phyloP scores from a whole-genome alignment of 2,329 filamentous ascomycete species.

The Trichoderma brevicompactum region DNA sequence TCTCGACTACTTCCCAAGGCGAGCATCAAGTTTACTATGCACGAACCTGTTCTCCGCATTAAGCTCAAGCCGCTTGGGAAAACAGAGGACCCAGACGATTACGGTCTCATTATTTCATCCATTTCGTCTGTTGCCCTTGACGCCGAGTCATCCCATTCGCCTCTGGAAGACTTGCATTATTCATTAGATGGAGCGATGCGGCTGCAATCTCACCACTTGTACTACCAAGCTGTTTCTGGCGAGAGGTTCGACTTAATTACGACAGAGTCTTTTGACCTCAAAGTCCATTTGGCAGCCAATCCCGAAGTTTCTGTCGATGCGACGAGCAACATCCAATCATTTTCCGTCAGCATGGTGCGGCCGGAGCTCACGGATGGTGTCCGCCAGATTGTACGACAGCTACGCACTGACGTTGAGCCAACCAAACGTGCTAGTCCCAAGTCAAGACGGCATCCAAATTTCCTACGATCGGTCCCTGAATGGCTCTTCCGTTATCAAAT shows the following conservation, averaged over 20 bases:
- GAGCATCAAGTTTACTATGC: slow-evolving; percentile 92
- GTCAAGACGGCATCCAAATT: slow-evolving; percentile 62
- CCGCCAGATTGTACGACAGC: slow-evolving; percentile 85
- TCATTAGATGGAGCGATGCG: slow-evolving; percentile 81
- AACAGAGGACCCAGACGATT: slow-evolving; percentile 72
- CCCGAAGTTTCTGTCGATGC: slow-evolving; percentile 84
- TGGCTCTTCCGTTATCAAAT: slow-evolving; percentile 87
- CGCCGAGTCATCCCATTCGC: slow-evolving; percentile 92
- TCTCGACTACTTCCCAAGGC: slow-evolving; percentile 93
- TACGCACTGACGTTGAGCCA: slow-evolving; percentile 71
- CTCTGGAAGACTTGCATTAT: slow-evolving; percentile 83
- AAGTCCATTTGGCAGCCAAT: slow-evolving; percentile 79
- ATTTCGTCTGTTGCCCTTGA: slow-evolving; percentile 93
- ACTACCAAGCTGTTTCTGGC: slow-evolving; percentile 88
- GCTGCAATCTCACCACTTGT: slow-evolving; percentile 83
- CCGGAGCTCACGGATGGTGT: slow-evolving; percentile 92
- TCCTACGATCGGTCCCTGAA: slow-evolving; percentile 75
- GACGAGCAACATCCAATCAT: slow-evolving; percentile 80
- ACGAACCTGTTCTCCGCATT: slow-evolving; percentile 92
- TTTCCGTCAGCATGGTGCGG: slow-evolving; percentile 85
- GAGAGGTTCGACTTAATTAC: slow-evolving; percentile 84
- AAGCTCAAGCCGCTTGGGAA: slow-evolving; percentile 78
- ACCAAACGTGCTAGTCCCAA: slow-evolving; percentile 57
- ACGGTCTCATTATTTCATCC: slow-evolving; percentile 92
- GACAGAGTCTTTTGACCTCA: slow-evolving; percentile 86